Conservation (phyloP, 2,329 filamentous ascomycete genomes). For the Colletotrichum sp. region DNA sequence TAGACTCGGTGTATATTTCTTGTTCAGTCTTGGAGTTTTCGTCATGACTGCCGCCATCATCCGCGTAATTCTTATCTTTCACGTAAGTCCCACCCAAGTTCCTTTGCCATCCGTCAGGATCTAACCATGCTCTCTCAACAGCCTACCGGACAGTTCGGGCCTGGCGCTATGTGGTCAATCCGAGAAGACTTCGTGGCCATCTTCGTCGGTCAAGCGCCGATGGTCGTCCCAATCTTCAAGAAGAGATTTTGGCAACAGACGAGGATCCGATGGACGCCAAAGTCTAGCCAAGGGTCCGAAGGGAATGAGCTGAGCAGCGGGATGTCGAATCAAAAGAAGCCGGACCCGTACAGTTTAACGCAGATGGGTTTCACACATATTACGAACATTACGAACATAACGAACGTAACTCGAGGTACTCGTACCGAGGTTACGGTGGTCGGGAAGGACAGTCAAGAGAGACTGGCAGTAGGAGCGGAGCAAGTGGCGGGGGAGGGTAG, state of each 20-base stretch:
- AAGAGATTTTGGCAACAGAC: conserved; percentile 27
- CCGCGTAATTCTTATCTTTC: conserved; percentile 32
- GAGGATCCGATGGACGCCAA: background rate
- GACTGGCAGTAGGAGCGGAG: background rate
- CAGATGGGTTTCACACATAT: conserved; percentile 20
- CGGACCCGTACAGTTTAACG: conserved; percentile 25
- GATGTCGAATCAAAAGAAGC: conserved; percentile 7
- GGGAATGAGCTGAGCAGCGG: conserved; percentile 16
- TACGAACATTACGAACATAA: background rate
- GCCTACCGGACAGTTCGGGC: conserved; percentile 1
- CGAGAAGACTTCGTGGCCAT: conserved; percentile 42
- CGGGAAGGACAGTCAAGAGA: background rate
- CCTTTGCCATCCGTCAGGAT: background rate
- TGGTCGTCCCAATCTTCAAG: conserved; percentile 33
- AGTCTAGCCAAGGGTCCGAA: conserved; percentile 4
- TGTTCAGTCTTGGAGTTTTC: conserved; percentile 37
- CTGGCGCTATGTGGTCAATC: conserved; percentile 39
- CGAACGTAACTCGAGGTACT: background rate
- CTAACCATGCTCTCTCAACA: background rate
- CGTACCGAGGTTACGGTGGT: background rate
- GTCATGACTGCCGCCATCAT: conserved; percentile 33
- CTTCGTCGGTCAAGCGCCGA: conserved; percentile 39
- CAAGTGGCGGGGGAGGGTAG: background rate
- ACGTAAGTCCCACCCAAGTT: conserved; percentile 21
- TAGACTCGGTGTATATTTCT: conserved; percentile 32